A percentile compares a stretch with the other conserved stretches of the same genome.
These are phyloP conservation scores for Pythium sp. DNA, from an alignment of 352 stramenopile species.

Conservation along the genomic window DNA sequence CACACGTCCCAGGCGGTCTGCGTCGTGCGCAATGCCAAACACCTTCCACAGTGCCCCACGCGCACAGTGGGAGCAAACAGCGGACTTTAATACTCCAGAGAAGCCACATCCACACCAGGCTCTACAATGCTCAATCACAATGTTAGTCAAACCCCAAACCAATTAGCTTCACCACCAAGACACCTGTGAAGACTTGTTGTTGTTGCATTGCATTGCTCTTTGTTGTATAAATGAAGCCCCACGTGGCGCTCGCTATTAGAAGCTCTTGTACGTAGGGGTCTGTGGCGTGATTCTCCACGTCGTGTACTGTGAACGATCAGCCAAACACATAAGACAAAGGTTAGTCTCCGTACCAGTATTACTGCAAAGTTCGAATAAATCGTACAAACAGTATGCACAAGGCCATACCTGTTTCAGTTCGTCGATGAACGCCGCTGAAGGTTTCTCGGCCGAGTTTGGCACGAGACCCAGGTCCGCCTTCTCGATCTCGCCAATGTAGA, in stretches of 20 bases:
- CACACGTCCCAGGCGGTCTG: conserved; percentile 46
- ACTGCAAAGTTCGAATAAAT: background rate
- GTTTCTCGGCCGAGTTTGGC: conserved; percentile 42
- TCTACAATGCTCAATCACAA: background rate
- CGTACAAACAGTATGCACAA: background rate
- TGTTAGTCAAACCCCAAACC: background rate
- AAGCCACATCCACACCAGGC: background rate
- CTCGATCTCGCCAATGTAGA: conserved; percentile 88
- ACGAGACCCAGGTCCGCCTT: conserved; percentile 55
- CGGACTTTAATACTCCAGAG: conserved; percentile 21
- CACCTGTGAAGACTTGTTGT: background rate
- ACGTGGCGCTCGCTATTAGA: conserved; percentile 32
- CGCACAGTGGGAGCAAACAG: conserved; percentile 42
- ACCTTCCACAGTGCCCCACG: conserved; percentile 58
- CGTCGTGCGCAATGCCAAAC: conserved; percentile 31
- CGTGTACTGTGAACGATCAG: conserved; percentile 51
- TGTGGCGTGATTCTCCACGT: conserved; percentile 69
- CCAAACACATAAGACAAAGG: background rate
- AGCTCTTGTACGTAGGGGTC: conserved; percentile 74
- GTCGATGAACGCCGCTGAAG: conserved; percentile 70
- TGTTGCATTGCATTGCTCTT: background rate
- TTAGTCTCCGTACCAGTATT: background rate
- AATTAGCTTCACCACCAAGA: background rate
- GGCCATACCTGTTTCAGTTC: conserved; percentile 59
- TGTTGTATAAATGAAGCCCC: conserved; percentile 3